Base-by-base conservation (phyloP, 768 basidiomycete genomes). In the Mycena chlorophos region DNA sequence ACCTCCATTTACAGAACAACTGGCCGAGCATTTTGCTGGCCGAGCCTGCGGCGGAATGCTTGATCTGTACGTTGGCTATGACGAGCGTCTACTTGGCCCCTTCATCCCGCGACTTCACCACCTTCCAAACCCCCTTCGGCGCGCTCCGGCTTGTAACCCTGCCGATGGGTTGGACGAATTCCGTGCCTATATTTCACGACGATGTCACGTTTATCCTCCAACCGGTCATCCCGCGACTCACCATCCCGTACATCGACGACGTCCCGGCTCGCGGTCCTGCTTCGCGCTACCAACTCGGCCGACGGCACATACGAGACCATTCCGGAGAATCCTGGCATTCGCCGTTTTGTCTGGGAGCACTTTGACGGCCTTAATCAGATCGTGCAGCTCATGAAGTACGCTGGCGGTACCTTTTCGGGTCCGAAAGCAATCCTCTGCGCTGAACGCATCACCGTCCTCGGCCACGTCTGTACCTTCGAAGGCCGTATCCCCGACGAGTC, bases 241-340 rank as follows among this genome's bases (percentile, higher is more conserved):
- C 65, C 0, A 49, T 51, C 0, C 65, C 61, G 0, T 76, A 64
- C 46, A 53, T 73, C 1, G 64, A 76, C 51, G 68, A 76, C 37
- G 45, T 70, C 0, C 65, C 57, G 0, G 37, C 71, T 19, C 65
- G 62, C 28, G 68, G 68, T 2, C 70, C 63, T 0, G n/a, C 28
- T 0, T 64, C 67, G 0, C 38, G 49, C 0, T 71, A 73, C 34
- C 64, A 56, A 16, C 2, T 20, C 0, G 14, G 16, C n/a, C 5
- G 5, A 12, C 2, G 63, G 68, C 19, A 56, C 66, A 0, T 60
- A 37, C 30, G 49, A 60, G 34, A 49, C 39, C 16, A 52, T 60
- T 2, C 40, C 50, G 3, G 49, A 52, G 27, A 60, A 60, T 28
- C n/a, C 49, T 5, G 54, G 55, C 3, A 60, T 60, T 16, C 10